Conservation (phyloP, 352 stramenopile genomes). For the Pythium myriotylum region DNA sequence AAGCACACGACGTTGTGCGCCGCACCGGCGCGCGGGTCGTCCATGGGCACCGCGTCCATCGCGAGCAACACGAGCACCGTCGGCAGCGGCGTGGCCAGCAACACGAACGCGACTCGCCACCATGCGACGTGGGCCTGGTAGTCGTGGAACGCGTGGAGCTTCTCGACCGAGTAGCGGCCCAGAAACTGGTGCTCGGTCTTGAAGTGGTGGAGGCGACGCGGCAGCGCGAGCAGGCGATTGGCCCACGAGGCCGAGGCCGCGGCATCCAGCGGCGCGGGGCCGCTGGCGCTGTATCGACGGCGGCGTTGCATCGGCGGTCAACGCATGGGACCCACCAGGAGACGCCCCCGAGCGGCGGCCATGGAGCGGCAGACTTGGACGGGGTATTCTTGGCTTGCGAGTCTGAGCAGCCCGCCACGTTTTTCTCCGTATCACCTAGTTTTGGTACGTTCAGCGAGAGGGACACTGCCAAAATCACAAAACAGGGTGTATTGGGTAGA, state of each 20-base stretch:
- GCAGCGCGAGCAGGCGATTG: background rate
- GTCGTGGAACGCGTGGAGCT: conserved; percentile 21
- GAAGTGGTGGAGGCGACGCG: conserved; percentile 23
- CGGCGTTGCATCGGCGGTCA: background rate
- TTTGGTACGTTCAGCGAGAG: too few species aligned
- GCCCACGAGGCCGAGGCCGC: too few species aligned
- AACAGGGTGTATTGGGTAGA: too few species aligned
- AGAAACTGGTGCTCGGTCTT: conserved; percentile 31
- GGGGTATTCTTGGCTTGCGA: background rate
- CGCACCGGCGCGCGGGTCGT: conserved; percentile 1
- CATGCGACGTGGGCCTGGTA: conserved; percentile 12
- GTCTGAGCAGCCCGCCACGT: too few species aligned
- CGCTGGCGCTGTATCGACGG: conserved; percentile 1
- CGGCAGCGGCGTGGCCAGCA: conserved; percentile 12
- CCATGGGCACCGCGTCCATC: conserved; percentile 16
- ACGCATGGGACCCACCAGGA: background rate
- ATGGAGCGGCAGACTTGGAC: background rate
- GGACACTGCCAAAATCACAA: too few species aligned
- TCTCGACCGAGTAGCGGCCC: conserved; percentile 29
- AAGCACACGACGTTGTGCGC: conserved; percentile 10
- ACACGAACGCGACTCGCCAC: conserved; percentile 9
- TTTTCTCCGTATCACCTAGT: background rate
- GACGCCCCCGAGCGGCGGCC: background rate
- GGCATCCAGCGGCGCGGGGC: too few species aligned
- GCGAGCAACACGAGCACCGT: conserved; percentile 17